Evolutionary conservation across 73 alveolate genomes (phyloP).

Genomic region (Symbiodinium natans): DNA sequence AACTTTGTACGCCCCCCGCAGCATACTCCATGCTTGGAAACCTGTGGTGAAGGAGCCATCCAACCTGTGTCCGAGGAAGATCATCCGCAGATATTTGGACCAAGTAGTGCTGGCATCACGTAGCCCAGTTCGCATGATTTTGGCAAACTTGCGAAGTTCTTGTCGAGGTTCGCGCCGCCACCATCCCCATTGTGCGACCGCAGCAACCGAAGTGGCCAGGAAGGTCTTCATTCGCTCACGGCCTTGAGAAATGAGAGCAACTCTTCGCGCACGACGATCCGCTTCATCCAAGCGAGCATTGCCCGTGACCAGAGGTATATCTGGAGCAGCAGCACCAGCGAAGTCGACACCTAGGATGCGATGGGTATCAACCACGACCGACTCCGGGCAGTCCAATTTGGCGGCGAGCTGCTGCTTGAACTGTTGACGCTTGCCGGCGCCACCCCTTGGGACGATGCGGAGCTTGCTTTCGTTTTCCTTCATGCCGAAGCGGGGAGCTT

Average conservation of each 20-base stretch:
- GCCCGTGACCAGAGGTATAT: background rate
- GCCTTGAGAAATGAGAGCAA: background rate
- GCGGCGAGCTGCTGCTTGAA: background rate
- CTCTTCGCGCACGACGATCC: background rate
- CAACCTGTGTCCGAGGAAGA: background rate
- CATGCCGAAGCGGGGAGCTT: background rate
- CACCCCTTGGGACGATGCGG: background rate
- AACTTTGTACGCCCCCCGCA: background rate
- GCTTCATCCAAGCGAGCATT: background rate
- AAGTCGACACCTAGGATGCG: background rate
- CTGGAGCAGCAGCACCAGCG: background rate
- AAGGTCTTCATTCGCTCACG: background rate
- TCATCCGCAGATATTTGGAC: background rate
- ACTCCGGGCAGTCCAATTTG: background rate
- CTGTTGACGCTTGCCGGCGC: background rate
- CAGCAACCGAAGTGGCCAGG: background rate
- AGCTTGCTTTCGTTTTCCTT: background rate
- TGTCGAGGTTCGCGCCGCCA: background rate
- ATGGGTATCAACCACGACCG: background rate
- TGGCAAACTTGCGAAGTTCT: background rate
- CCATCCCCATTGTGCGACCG: background rate
- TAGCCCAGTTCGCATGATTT: background rate
- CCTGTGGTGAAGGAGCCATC: background rate
- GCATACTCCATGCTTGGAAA: background rate
- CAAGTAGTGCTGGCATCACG: background rate